Evolutionary conservation across 2,329 filamentous ascomycete species (phyloP).

Genomic region (Colletotrichum sp.): DNA sequence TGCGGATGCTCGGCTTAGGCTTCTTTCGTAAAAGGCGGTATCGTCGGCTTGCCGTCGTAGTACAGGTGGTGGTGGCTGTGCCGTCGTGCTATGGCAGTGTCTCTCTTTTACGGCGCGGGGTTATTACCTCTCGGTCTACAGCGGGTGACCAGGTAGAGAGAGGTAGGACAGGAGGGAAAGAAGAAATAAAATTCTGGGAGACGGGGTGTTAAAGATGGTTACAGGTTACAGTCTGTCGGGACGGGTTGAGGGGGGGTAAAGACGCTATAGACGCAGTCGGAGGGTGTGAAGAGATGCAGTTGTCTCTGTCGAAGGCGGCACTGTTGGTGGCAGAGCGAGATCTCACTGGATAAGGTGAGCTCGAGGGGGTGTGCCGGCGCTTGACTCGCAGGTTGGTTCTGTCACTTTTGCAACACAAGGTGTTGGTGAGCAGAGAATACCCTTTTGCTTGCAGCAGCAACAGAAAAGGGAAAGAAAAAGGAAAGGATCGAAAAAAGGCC

Average conservation of each 20-base stretch:
- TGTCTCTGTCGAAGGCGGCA: slow-evolving; percentile 15
- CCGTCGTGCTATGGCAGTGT: slow-evolving; percentile 2
- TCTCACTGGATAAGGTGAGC: slow-evolving; percentile 13
- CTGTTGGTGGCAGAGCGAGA: slow-evolving; percentile 17
- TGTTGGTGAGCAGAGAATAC: background rate
- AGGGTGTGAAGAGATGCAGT: slow-evolving; percentile 25
- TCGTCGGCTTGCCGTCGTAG: slow-evolving; percentile 2
- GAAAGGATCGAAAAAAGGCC: slow-evolving; percentile 23
- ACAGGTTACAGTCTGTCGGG: slow-evolving; percentile 20
- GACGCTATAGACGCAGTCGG: slow-evolving; percentile 30
- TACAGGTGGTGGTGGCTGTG: slow-evolving; percentile 10
- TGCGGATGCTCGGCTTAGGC: slow-evolving; percentile 6
- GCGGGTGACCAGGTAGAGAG: background rate
- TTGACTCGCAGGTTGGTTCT: slow-evolving; percentile 36
- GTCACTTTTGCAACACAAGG: background rate
- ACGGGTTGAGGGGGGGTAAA: slow-evolving; percentile 4
- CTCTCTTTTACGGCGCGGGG: slow-evolving; percentile 1
- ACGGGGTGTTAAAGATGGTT: slow-evolving; percentile 16
- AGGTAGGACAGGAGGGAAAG: slow-evolving; percentile 2
- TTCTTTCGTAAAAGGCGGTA: background rate
- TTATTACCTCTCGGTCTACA: background rate
- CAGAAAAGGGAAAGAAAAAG: slow-evolving; percentile 20
- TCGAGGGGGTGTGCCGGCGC: slow-evolving; percentile 34
- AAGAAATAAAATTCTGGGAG: slow-evolving; percentile 12
- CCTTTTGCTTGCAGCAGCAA: slow-evolving; percentile 6